phyloP scores from a whole-genome alignment of 192 early-diverging fungal species.

The Thamnidium elegans region DNA sequence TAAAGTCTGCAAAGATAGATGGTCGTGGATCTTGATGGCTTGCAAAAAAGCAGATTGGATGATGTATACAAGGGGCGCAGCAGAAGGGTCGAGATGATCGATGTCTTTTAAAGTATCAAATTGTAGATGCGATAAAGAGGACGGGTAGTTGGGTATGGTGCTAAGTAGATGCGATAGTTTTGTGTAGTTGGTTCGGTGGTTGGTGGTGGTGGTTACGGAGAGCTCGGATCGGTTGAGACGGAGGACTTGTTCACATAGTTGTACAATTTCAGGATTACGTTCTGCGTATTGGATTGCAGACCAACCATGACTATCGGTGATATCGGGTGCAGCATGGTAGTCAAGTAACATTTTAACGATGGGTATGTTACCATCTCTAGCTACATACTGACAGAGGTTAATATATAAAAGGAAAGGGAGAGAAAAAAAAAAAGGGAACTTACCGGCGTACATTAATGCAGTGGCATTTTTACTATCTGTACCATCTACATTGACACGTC shows the following conservation, averaged over 20 bases:
- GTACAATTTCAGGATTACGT: constrained; percentile 55
- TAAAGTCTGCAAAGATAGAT: constrained; percentile 48
- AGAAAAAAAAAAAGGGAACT: constrained; percentile 6
- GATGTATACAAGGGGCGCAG: constrained; percentile 33
- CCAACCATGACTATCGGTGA: constrained; percentile 65
- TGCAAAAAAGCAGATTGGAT: constrained; percentile 48
- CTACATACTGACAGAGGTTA: constrained; percentile 17
- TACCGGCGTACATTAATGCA: constrained; percentile 69
- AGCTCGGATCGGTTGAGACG: constrained; percentile 44
- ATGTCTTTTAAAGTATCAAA: constrained; percentile 26
- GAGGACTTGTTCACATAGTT: constrained; percentile 52
- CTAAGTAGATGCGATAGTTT: constrained; percentile 47
- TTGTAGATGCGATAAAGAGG: constrained; percentile 36
- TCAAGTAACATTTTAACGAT: constrained; percentile 52
- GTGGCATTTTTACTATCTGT: constrained; percentile 63
- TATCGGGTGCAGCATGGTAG: constrained; percentile 50
- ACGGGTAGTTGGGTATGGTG: constrained; percentile 31
- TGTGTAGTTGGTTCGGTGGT: constrained; percentile 45
- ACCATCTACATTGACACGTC: constrained; percentile 58
- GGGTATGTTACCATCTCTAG: constrained; percentile 57
- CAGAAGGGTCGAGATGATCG: constrained; percentile 21
- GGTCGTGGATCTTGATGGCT: constrained; percentile 59
- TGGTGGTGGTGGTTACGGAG: constrained; percentile 8
- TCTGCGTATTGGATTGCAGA: constrained; percentile 62
- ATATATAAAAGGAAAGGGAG: neutral